Base-by-base conservation (phyloP, 768 basidiomycete species). In the Scleroderma citrinum region DNA sequence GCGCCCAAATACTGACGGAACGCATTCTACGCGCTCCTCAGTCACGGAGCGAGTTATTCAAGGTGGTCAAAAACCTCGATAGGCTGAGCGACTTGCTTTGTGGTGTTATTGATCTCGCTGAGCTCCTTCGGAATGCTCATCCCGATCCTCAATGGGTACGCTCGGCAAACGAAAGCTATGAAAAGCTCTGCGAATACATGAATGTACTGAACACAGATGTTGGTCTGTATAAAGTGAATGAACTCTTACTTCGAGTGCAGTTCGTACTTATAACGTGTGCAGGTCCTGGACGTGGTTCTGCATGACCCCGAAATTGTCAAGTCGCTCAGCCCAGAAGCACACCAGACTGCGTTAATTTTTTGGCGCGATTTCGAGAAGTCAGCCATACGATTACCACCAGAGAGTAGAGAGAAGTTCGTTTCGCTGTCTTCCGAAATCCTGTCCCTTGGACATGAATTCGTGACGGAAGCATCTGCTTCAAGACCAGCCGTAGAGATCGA, bases 301-400 rank as follows among this genome's bases (percentile, higher is more conserved):
- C 76, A 76, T 20, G 86, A 92, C 64, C 72, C 77, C 5, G 74
- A 77, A 20, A 76, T 92, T 34, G 77, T 84, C 26, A 71, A 76
- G 44, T 80, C 81, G 1, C 76, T 91, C 45, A 78, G 76, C 44
- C 78, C 77, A 12, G 90, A 92, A 61, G 90, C 85, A n/a, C 71
- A 80, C 47, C 82, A 86, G 55, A 92, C 94, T 6, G 93, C 96
- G 24, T 75, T 88, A 20, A 94, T 94, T 52, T 98, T 98, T 69
- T 86, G 92, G 79, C 79, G 87, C 41, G 96, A 98, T 74, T 99
- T 99, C 68, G 91, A 96, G 63, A 93, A 93, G 66, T 98, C 94
- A 13, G 95, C 92, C 8, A 94, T 98, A 54, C 79, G 94, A 63
- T 76, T 99, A 12, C 85, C 92, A 10, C 79, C 85, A 0, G 74